Percentiles rank a stretch among this genome's conserved stretches.
Conservation (phyloP, 805 yeast genomes). For the Henningerozyma blattae region DNA sequence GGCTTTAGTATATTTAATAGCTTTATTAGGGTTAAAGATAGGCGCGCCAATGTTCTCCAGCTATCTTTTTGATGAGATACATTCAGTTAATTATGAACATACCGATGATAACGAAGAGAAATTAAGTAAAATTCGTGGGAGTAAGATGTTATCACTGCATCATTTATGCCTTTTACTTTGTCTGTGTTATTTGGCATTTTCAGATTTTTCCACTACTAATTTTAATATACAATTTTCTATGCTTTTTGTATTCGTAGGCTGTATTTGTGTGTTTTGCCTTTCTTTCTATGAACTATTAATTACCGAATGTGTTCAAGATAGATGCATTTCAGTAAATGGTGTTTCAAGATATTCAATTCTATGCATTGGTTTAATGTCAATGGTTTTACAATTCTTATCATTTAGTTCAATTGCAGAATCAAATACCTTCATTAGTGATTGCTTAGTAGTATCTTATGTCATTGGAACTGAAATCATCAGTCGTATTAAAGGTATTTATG, state of each 20-base stretch:
- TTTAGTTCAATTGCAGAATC: conserved; percentile 13
- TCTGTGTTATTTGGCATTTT: conserved; percentile 1
- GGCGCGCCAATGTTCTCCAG: background rate
- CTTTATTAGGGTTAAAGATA: no score
- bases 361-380: conserved; percentile 21
- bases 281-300: conserved; percentile 14
- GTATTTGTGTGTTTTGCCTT: conserved; percentile 15
- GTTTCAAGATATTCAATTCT: conserved; percentile 13
- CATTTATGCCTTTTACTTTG: background rate
- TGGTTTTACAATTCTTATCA: conserved; percentile 25
- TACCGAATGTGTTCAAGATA: background rate
- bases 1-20: no score
- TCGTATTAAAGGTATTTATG: background rate
- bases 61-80: background rate
- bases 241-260: conserved; percentile 22
- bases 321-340: conserved; percentile 1
- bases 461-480: conserved; percentile 8
- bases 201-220: background rate
- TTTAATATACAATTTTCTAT: conserved; percentile 15
- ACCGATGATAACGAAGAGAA: background rate
- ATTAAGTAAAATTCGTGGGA: background rate
- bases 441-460: conserved; percentile 10
- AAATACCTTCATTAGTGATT: conserved; percentile 4
- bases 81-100: background rate
- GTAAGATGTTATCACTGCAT: background rate